Conservation (phyloP, 164 flowering plant genomes). For the Tinospora cordifolia region DNA sequence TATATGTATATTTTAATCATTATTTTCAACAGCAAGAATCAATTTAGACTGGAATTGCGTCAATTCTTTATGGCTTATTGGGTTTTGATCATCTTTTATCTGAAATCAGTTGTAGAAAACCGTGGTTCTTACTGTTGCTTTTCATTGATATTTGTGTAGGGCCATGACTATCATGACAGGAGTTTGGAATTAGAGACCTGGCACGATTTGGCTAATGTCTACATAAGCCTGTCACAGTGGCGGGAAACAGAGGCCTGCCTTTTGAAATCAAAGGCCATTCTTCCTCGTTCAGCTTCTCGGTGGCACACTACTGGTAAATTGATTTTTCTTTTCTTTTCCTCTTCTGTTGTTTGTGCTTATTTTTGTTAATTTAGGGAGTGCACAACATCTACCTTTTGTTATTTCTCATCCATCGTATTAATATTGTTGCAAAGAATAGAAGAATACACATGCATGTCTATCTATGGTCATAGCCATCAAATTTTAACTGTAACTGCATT, state of each 20-base stretch:
- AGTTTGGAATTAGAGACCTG: constrained; percentile 79
- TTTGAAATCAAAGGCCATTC: constrained; percentile 50
- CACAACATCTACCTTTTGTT: no score
- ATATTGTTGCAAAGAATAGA: no score
- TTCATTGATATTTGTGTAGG: constrained; percentile 29
- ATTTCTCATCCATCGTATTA: no score
- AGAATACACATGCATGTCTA: no score
- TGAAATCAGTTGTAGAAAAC: neutral
- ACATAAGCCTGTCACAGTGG: constrained; percentile 79
- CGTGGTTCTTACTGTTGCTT: neutral
- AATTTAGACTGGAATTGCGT: neutral
- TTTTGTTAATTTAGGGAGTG: neutral
- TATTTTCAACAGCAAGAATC: neutral
- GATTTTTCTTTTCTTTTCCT: neutral
- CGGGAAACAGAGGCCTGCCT: constrained; percentile 85
- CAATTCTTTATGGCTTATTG: no score
- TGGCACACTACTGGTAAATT: constrained; percentile 71
- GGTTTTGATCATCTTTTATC: neutral
- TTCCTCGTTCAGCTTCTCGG: constrained; percentile 64
- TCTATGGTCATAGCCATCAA: no score
- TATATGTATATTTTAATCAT: neutral
- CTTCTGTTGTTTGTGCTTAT: neutral
- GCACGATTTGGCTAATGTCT: constrained; percentile 83
- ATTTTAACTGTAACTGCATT: no score
- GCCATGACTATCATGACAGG: constrained; percentile 28